Percentiles rank a stretch among this genome's conserved stretches.
phyloP scores from a whole-genome alignment of 2,329 filamentous ascomycete species.

The Hymenoscyphus scutula region DNA sequence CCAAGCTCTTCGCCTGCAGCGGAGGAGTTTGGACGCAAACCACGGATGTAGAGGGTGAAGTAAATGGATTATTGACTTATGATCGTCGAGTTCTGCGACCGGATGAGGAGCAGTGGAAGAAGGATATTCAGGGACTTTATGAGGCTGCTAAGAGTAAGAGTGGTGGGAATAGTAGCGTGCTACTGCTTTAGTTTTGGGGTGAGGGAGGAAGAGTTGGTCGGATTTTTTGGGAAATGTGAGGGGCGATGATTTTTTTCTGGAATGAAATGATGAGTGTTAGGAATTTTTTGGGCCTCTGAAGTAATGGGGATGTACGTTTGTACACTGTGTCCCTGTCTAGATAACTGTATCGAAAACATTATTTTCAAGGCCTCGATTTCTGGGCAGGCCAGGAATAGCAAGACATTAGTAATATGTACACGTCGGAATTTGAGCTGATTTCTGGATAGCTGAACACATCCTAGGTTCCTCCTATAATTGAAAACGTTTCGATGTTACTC shows the following conservation, averaged over 20 bases:
- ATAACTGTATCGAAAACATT: no score
- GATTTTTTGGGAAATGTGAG: no score
- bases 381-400: no score
- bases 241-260: no score
- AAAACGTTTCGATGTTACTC: slow-evolving; percentile 61
- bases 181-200: neutral
- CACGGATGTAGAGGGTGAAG: slow-evolving; percentile 71
- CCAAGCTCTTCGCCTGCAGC: slow-evolving; percentile 53
- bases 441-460: slow-evolving; percentile 74
- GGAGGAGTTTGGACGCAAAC: slow-evolving; percentile 73
- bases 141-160: slow-evolving; percentile 45
- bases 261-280: no score
- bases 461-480: slow-evolving; percentile 72
- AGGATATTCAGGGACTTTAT: slow-evolving; percentile 59
- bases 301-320: no score
- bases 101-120: slow-evolving; percentile 45
- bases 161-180: neutral
- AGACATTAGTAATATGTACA: slow-evolving; percentile 48
- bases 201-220: no score
- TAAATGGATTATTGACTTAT: slow-evolving; percentile 69
- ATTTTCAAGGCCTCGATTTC: no score
- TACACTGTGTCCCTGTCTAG: no score
- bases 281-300: no score
- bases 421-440: slow-evolving; percentile 61
- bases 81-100: slow-evolving; percentile 60